These are phyloP conservation scores for Calycina herbarum DNA, from an alignment of 2,329 filamentous ascomycete genomes.

Conservation along the genomic window DNA sequence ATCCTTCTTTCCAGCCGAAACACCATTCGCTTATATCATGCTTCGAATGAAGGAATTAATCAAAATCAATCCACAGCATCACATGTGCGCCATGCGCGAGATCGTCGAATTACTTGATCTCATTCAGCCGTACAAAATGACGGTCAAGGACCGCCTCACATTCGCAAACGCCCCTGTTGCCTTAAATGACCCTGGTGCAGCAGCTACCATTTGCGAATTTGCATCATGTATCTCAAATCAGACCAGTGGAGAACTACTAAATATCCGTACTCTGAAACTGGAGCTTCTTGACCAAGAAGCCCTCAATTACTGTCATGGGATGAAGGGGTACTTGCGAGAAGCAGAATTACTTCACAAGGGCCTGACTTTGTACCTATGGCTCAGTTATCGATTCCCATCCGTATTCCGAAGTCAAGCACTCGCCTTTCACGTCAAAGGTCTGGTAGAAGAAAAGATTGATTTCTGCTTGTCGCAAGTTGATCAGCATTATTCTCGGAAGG, in stretches of 20 bases:
- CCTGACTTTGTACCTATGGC: slow-evolving; percentile 86
- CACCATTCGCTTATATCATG: slow-evolving; percentile 82
- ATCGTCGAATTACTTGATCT: slow-evolving; percentile 66
- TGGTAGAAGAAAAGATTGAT: slow-evolving; percentile 74
- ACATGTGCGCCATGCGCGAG: slow-evolving; percentile 65
- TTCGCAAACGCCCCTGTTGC: slow-evolving; percentile 71
- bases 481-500: background rate
- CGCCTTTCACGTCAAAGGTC: slow-evolving; percentile 74
- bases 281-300: slow-evolving; percentile 66
- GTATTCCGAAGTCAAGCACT: slow-evolving; percentile 74
- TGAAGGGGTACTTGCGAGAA: slow-evolving; percentile 53
- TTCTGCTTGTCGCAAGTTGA: slow-evolving; percentile 19
- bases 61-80: slow-evolving; percentile 63
- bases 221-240: slow-evolving; percentile 70
- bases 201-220: slow-evolving; percentile 58
- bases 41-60: slow-evolving; percentile 68
- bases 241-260: slow-evolving; percentile 72
- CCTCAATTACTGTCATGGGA: slow-evolving; percentile 41
- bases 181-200: slow-evolving; percentile 50
- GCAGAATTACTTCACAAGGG: slow-evolving; percentile 80
- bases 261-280: slow-evolving; percentile 69
- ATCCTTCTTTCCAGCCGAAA: slow-evolving; percentile 76
- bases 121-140: slow-evolving; percentile 71
- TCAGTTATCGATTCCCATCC: slow-evolving; percentile 84
- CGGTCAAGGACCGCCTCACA: slow-evolving; percentile 70